Base-by-base conservation (phyloP, 1,284 basidiomycete genomes). In the Trichosporon sp. region DNA sequence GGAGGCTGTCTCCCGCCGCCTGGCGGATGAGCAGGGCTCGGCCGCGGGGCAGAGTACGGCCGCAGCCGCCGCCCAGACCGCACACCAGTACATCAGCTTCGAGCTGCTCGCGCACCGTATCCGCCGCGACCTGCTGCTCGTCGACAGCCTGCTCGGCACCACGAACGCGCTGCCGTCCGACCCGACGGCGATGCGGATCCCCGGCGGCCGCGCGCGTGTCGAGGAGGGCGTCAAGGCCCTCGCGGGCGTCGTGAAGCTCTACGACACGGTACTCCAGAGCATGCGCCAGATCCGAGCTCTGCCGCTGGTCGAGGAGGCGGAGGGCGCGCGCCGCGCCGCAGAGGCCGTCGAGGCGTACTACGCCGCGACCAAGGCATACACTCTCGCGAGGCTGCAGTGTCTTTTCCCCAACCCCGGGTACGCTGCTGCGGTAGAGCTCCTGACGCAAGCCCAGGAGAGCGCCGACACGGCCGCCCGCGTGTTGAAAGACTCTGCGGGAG, bases 31-130 rank as follows among this genome's bases (percentile, higher is more conserved):
- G 33, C 90, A 93, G 66, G 87, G 90, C 71, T 71, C 69, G 0
- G 63, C 70, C 3, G 73, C 70, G 29, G 74, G 74, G 3, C 70
- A 77, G 4, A 70, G 72, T 54, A 78, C 75, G 4, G 68, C 74
- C 11, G 77, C 75, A 2, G 67, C 80, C 4, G 71, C 76, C 29
- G 76, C 80, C 70, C 65, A 92, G 33, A 86, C 89, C 69, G 86
- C 93, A 56, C 89, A 95, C 73, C 87, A 89, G 13, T 95, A 89
- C 76, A 87, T 95, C 70, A 84, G 91, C 60, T 93, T 91, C 78
- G 89, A 92, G 64, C 86, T 95, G 16, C 85, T 95, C 49, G 87
- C 90, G 13, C 85, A 88, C 59, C 90, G 94, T 10, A 92, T 92
- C 62, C 87, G 92, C 73, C 88, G 93, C 19, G 94, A 96, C 74